Base-by-base conservation (phyloP, 2,329 filamentous ascomycete species). In the Dothideomycetidae sp. region DNA sequence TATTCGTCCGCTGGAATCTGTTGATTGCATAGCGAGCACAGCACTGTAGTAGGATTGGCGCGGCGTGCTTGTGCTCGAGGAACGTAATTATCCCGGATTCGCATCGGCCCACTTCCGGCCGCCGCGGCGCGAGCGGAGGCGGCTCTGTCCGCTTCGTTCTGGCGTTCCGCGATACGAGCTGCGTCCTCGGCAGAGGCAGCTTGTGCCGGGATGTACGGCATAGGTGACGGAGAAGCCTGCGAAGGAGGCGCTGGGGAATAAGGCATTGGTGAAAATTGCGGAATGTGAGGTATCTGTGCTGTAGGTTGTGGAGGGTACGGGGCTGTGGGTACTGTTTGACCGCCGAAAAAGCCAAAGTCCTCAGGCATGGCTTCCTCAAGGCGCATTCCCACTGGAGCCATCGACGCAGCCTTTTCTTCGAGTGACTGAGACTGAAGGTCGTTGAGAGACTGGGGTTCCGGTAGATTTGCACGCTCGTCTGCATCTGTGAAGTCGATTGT, bases 11-110 rank as follows among this genome's bases (percentile, higher is more conserved):
- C 74, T 5, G 85, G 83, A 42, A 94, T 85, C 48, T 82, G 76
- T 61, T 93, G 83, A 49, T 82, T 80, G 67, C 90, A 96, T 60
- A 93, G 93, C 40, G 86, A 86, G 56, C 88, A 96, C 40, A 93
- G 66, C 3, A 78, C 80, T 55, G 77, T 81, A 46, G 75, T 68
- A 29, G 66, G 66, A 37, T 68, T 71, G 45, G 73, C 68, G 53
- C 72, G 75, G 53, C 74, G 78, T 32, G 78, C 75, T 17, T 82
- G 78, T 2, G 84, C 84, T 35, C 83, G 75, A 0, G 88, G 86
- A 12, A 93, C 80, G 54, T 94, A 93, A 58, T 93, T 88, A 54
- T 82, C 81, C 54, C 84, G 80, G 55, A 96, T 94, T 57, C 86
- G 88, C 75, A 93, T 86, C 1, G 79, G 72, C 19, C 67, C 70